Conservation (phyloP, 441 rosid species). For the Syzygium syzygioides region DNA sequence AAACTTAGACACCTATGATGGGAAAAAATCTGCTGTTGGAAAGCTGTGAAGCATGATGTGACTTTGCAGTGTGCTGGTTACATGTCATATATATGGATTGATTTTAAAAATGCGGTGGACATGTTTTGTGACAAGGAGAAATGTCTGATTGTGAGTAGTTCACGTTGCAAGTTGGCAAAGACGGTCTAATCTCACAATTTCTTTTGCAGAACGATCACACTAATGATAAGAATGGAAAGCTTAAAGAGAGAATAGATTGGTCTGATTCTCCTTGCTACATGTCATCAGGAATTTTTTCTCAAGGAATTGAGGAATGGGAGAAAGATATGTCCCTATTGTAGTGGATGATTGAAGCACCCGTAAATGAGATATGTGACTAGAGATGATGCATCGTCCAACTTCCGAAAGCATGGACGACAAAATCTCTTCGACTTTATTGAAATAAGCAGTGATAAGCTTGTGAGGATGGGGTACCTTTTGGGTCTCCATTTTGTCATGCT, state of each 20-base stretch:
- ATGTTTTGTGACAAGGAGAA: not conserved
- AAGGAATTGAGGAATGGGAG: not conserved
- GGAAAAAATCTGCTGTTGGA: not conserved
- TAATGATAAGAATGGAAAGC: not conserved
- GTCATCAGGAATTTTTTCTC: not conserved
- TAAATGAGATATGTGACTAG: constrained; percentile 11
- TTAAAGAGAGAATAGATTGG: not conserved
- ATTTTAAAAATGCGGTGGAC: not conserved
- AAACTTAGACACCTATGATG: not conserved
- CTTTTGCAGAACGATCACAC: not conserved
- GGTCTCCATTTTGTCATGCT: constrained; percentile 15
- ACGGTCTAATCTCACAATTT: not conserved
- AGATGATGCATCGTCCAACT: constrained; percentile 29
- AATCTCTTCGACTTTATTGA: constrained; percentile 22
- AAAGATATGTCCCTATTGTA: not conserved
- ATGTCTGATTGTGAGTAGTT: not conserved
- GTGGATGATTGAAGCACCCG: not conserved
- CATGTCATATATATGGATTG: not conserved
- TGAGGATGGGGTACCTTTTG: constrained; percentile 21
- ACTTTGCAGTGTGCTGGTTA: not conserved
- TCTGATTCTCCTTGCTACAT: not conserved
- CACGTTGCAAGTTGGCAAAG: not conserved
- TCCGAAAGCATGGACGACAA: constrained; percentile 28
- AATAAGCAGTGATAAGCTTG: constrained; percentile 23
- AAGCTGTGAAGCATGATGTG: not conserved